Percentiles rank a stretch among this genome's conserved stretches.
Conservation (phyloP, 2,329 filamentous ascomycete genomes). For the Parascedosporium putredinis region DNA sequence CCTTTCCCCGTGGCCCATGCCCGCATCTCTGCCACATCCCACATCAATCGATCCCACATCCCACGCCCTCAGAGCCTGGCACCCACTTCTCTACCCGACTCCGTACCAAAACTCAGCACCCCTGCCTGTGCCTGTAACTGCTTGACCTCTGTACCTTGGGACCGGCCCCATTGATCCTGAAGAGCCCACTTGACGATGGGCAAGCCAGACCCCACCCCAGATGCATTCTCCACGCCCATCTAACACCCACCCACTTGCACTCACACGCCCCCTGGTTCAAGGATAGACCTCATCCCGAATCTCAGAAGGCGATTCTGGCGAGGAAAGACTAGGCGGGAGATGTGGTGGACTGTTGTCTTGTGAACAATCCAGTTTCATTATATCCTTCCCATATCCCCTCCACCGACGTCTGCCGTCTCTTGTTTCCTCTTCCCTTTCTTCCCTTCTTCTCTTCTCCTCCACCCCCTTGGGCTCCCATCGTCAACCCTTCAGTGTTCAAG, state of each 20-base stretch:
- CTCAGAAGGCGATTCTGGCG: background rate
- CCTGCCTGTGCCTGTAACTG: background rate
- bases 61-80: background rate
- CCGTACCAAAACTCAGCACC: background rate
- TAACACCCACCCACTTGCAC: conserved; percentile 13
- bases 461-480: background rate
- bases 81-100: background rate
- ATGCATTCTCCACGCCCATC: background rate
- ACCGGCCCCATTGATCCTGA: no score
- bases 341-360: background rate
- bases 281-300: conserved; percentile 7
- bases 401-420: conserved; percentile 2
- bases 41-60: no score
- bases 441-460: conserved; percentile 15
- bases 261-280: conserved; percentile 11
- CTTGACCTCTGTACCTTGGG: no score
- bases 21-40: no score
- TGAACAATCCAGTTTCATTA: conserved; percentile 2
- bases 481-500: conserved; percentile 11
- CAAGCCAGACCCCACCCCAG: conserved; percentile 3
- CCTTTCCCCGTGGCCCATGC: no score
- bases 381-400: conserved; percentile 11
- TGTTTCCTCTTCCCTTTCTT: conserved; percentile 17
- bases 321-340: conserved; percentile 8
- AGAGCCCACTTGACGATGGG: background rate